These are phyloP conservation scores for Aureobasidium uvarum DNA, from an alignment of 2,329 filamentous ascomycete genomes.

Conservation along the genomic window DNA sequence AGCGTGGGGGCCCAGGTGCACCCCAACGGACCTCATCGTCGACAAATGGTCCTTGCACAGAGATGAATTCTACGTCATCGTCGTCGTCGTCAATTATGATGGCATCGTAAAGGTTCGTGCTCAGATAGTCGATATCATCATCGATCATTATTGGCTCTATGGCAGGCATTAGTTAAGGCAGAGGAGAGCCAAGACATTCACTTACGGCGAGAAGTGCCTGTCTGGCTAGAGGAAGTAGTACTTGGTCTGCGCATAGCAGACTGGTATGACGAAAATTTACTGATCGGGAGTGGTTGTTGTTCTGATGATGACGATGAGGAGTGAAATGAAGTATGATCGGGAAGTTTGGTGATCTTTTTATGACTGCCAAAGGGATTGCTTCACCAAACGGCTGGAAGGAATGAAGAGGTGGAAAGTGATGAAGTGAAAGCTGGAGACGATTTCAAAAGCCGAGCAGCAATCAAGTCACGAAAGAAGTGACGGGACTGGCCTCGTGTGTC, in stretches of 20 bases:
- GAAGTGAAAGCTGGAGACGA: not conserved
- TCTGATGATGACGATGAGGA: not conserved
- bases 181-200: too few species aligned
- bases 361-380: not conserved
- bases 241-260: not conserved
- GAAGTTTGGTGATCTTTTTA: not conserved
- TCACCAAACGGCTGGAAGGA: too few species aligned
- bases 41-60: not conserved
- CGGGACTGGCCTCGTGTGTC: too few species aligned
- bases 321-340: not conserved
- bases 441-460: not conserved
- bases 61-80: constrained; percentile 22
- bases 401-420: not conserved
- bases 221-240: not conserved
- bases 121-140: not conserved
- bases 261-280: not conserved
- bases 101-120: not conserved
- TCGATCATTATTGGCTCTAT: constrained; percentile 19
- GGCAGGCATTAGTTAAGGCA: not conserved
- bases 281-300: not conserved
- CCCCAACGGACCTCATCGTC: constrained; percentile 11
- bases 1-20: not conserved
- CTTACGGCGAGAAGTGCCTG: not conserved
- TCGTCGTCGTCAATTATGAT: constrained; percentile 25
- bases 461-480: not conserved